Evolutionary conservation across 1,284 basidiomycete genomes (phyloP).

Genomic region (Ceratobasidium sp.): DNA sequence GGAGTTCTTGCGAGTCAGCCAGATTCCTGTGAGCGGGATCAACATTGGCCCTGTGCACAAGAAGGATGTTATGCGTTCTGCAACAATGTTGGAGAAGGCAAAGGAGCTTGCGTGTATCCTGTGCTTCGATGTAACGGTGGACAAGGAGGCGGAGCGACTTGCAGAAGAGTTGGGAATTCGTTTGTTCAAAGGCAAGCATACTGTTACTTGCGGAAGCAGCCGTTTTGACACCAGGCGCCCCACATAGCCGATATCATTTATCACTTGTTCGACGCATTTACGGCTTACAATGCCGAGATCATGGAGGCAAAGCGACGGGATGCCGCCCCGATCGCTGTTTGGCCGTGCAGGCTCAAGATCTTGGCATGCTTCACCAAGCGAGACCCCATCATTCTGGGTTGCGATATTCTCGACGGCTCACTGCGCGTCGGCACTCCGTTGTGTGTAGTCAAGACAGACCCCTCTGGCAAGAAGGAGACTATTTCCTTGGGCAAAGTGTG

Average conservation of each 20-base stretch:
- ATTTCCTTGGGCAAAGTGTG: constrained; percentile 94
- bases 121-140: constrained; percentile 90
- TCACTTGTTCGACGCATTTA: constrained; percentile 98
- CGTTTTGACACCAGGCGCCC: constrained; percentile 27
- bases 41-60: constrained; percentile 99
- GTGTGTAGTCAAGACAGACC: constrained; percentile 90
- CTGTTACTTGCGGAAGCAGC: neutral
- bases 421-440: constrained; percentile 95
- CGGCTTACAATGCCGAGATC: constrained; percentile 93
- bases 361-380: constrained; percentile 95
- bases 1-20: constrained; percentile 93
- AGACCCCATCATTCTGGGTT: constrained; percentile 97
- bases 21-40: constrained; percentile 97
- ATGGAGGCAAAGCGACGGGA: constrained; percentile 91
- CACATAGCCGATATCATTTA: constrained; percentile 93
- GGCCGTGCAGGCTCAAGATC: constrained; percentile 94
- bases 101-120: constrained; percentile 95
- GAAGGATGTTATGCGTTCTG: constrained; percentile 91
- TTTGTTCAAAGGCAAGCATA: constrained; percentile 55
- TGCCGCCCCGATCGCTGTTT: constrained; percentile 93
- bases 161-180: constrained; percentile 71
- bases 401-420: constrained; percentile 94
- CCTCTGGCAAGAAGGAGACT: constrained; percentile 90
- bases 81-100: constrained; percentile 95
- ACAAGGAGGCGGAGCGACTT: constrained; percentile 59